phyloP scores from a whole-genome alignment of 345 rosid species.

The Capsella bursapastoris region DNA sequence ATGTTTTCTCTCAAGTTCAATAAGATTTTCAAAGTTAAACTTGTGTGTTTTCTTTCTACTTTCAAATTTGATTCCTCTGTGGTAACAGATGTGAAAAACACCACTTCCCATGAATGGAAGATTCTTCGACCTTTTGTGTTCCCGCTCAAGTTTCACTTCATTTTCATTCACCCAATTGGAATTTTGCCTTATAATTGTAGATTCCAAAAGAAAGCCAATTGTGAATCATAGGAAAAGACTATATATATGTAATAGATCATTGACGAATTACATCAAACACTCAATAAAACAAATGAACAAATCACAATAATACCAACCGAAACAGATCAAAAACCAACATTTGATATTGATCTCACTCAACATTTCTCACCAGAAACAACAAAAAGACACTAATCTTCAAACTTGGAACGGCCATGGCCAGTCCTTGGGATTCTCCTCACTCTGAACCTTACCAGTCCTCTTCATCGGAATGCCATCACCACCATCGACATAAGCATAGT shows the following conservation, averaged over 20 bases:
- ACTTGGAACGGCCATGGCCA: slow-evolving; percentile 98
- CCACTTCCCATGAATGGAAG: neutral
- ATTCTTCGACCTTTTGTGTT: neutral
- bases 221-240: slow-evolving; percentile 1
- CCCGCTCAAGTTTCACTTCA: neutral
- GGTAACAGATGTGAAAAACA: neutral
- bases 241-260: slow-evolving; percentile 31
- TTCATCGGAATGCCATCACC: slow-evolving; percentile 45
- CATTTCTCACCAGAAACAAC: neutral
- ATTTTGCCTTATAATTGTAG: neutral
- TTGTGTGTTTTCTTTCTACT: slow-evolving; percentile 1
- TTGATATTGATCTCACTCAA: slow-evolving; percentile 33
- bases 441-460: slow-evolving; percentile 68
- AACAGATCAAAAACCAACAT: slow-evolving; percentile 35
- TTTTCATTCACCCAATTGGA: neutral
- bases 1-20: neutral
- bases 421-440: slow-evolving; percentile 76
- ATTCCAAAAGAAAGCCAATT: neutral
- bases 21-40: neutral
- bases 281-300: slow-evolving; percentile 30
- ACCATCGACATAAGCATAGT: slow-evolving; percentile 66
- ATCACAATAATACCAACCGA: slow-evolving; percentile 19
- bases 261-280: slow-evolving; percentile 19
- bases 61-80: slow-evolving; percentile 2
- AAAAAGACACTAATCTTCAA: slow-evolving; percentile 29